These are phyloP conservation scores for Populus hybrid DNA, from an alignment of 441 rosid species.

Conservation along the genomic window DNA sequence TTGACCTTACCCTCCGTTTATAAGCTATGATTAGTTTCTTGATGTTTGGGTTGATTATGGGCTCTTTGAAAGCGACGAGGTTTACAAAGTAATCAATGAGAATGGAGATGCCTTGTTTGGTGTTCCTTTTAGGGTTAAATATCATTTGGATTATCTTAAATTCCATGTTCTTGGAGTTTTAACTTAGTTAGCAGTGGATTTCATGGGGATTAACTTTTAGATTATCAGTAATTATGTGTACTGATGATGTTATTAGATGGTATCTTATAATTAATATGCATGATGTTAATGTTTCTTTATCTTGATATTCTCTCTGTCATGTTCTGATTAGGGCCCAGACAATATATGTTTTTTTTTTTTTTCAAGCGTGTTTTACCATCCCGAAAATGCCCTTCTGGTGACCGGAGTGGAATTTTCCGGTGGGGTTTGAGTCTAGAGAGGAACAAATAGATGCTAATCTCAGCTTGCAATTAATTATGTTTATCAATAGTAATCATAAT, in stretches of 20 bases:
- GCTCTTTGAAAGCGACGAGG: background rate
- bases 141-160: background rate
- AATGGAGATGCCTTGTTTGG: background rate
- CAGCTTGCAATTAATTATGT: too few species aligned
- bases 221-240: background rate
- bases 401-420: too few species aligned
- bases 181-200: background rate
- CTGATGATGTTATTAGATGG: background rate
- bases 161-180: background rate
- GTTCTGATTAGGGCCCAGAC: background rate
- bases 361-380: too few species aligned
- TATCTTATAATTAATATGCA: background rate
- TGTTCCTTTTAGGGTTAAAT: background rate
- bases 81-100: background rate
- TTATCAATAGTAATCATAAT: too few species aligned
- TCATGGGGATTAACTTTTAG: background rate
- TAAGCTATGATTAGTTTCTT: slow-evolving; percentile 27
- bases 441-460: too few species aligned
- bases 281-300: background rate
- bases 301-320: background rate
- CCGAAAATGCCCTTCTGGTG: too few species aligned
- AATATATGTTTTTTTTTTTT: too few species aligned
- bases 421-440: too few species aligned
- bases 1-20: slow-evolving; percentile 68
- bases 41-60: background rate